These are phyloP conservation scores for Thelonectria rubi DNA, from an alignment of 2,329 filamentous ascomycete genomes.

Conservation along the genomic window DNA sequence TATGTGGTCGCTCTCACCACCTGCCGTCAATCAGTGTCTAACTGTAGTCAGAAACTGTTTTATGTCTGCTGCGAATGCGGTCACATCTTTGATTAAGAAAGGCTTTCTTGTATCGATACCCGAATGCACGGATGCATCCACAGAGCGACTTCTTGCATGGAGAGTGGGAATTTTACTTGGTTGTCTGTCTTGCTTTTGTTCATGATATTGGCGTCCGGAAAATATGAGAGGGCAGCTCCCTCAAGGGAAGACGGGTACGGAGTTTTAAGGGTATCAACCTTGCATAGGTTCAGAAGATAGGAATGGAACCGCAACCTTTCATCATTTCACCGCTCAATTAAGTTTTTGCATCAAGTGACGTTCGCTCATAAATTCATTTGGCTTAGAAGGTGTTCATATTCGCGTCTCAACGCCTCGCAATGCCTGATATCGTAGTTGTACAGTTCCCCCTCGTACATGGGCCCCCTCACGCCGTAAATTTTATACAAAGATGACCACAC, in stretches of 20 bases:
- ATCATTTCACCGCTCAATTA: background rate
- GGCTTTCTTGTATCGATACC: constrained; percentile 40
- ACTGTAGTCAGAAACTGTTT: constrained; percentile 76
- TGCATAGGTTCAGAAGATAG: constrained; percentile 1
- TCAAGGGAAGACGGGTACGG: constrained; percentile 16
- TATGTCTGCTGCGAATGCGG: constrained; percentile 95
- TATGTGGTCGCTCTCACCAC: constrained; percentile 57
- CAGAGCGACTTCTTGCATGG: background rate
- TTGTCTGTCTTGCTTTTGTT: constrained; percentile 29
- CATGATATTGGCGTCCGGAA: constrained; percentile 36
- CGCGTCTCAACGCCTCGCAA: constrained; percentile 49
- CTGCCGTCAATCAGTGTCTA: background rate
- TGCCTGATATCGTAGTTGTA: constrained; percentile 47
- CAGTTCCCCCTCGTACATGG: constrained; percentile 43
- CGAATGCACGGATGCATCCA: constrained; percentile 21
- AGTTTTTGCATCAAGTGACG: constrained; percentile 16
- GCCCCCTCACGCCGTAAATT: constrained; percentile 22
- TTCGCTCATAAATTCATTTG: constrained; percentile 24
- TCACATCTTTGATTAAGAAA: constrained; percentile 75
- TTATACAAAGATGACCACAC: constrained; percentile 27
- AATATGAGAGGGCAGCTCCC: constrained; percentile 26
- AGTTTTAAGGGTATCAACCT: constrained; percentile 23
- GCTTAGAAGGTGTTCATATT: constrained; percentile 39
- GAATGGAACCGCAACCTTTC: background rate
- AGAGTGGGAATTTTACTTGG: constrained; percentile 16